phyloP scores from a whole-genome alignment of 192 early-diverging fungal genomes.

The Entomortierella parvispora region DNA sequence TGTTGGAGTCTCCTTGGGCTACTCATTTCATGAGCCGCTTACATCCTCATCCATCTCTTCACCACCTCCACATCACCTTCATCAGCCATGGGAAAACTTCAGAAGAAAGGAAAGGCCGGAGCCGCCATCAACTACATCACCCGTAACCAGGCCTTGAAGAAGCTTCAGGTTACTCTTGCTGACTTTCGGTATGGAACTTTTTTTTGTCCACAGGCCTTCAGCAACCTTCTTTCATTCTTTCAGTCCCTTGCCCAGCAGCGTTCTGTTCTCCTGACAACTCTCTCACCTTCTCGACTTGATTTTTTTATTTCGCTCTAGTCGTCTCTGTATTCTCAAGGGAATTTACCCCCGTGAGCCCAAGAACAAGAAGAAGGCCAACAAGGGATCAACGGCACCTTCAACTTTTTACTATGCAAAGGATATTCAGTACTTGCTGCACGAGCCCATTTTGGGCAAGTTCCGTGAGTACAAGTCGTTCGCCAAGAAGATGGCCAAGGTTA shows the following conservation, averaged over 20 bases:
- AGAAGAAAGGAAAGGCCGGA: slow-evolving; percentile 90
- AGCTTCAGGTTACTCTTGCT: slow-evolving; percentile 93
- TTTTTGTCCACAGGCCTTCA: background rate
- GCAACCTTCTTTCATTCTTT: background rate
- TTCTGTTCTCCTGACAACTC: background rate
- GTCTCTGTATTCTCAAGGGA: slow-evolving; percentile 98
- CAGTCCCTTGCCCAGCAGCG: background rate
- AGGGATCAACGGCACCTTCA: slow-evolving; percentile 84
- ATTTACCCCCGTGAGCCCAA: slow-evolving; percentile 97
- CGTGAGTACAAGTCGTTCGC: slow-evolving; percentile 91
- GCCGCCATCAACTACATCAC: slow-evolving; percentile 92
- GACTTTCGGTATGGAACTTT: slow-evolving; percentile 90
- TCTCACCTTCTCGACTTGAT: background rate
- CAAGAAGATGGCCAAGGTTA: slow-evolving; percentile 87
- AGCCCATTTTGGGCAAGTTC: slow-evolving; percentile 92
- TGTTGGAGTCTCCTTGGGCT: background rate
- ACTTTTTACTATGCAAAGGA: slow-evolving; percentile 97
- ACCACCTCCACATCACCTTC: background rate
- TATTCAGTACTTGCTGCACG: slow-evolving; percentile 93
- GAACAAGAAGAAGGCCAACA: slow-evolving; percentile 93
- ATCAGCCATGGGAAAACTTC: slow-evolving; percentile 67
- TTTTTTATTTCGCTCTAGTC: slow-evolving; percentile 57
- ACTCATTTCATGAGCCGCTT: background rate
- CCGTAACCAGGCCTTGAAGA: slow-evolving; percentile 89
- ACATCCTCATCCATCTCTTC: background rate